Evolutionary conservation across 2,329 filamentous ascomycete genomes (phyloP).

Genomic region (Zasmidium angulare): DNA sequence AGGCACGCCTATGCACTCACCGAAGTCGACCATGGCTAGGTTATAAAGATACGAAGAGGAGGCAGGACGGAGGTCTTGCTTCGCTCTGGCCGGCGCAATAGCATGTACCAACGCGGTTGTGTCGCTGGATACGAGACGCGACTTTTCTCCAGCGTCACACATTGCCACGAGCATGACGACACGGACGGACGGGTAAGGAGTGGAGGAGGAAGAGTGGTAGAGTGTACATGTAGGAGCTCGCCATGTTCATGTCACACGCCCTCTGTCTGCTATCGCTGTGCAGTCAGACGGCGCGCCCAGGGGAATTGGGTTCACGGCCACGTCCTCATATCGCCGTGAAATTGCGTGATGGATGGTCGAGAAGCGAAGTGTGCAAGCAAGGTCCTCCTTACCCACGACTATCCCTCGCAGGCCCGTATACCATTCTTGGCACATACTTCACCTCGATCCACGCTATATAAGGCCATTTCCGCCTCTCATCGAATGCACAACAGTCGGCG

Average conservation of each 20-base stretch:
- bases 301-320: neutral
- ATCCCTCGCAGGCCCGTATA: neutral
- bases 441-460: neutral
- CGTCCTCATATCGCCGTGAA: neutral
- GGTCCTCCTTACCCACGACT: neutral
- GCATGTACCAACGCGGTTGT: neutral
- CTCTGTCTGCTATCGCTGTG: neutral
- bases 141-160: neutral
- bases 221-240: neutral
- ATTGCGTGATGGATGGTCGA: neutral
- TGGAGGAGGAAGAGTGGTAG: too few relatives aligned
- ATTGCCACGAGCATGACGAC: neutral
- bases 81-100: neutral
- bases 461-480: neutral
- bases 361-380: neutral
- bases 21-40: conserved; percentile 19
- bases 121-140: neutral
- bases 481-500: neutral
- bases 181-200: too few relatives aligned
- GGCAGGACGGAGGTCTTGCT: neutral
- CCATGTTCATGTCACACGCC: neutral
- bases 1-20: conserved; percentile 6
- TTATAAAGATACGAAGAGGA: conserved; percentile 1
- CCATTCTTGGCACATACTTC: neutral
- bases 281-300: neutral